A percentile compares a stretch with the other conserved stretches of the same genome.
These are phyloP conservation scores for Isatis lusitanica DNA, from an alignment of 441 rosid genomes.

Conservation along the genomic window DNA sequence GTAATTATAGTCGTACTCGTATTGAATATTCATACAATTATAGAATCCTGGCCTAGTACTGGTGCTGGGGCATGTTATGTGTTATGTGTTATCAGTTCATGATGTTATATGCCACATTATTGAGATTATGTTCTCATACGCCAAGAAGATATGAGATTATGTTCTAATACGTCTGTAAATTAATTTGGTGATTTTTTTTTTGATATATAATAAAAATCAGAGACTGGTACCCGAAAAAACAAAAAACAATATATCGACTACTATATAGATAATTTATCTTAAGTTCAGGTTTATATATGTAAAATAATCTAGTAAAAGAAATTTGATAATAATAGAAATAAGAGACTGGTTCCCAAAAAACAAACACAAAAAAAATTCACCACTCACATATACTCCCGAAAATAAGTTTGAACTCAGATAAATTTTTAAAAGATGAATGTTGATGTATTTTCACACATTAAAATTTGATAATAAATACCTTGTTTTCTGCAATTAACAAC, in stretches of 20 bases:
- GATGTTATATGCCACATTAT: neutral
- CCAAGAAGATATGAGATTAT: neutral
- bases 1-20: neutral
- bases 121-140: conserved; percentile 10
- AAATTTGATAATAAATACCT: too few relatives aligned
- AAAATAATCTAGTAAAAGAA: too few relatives aligned
- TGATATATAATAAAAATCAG: neutral
- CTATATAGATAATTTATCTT: neutral
- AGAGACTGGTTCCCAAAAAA: too few relatives aligned
- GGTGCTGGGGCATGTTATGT: conserved; percentile 12
- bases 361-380: too few relatives aligned
- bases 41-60: neutral
- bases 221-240: neutral
- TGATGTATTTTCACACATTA: too few relatives aligned
- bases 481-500: too few relatives aligned
- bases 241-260: neutral
- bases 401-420: neutral
- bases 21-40: neutral
- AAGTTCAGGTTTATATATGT: neutral
- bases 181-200: neutral
- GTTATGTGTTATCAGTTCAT: conserved; percentile 16
- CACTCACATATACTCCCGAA: neutral
- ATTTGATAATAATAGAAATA: too few relatives aligned
- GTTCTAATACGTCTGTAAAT: conserved; percentile 1
- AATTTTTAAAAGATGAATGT: too few relatives aligned